These are phyloP conservation scores for Cordyceps cicadae DNA, from an alignment of 2,329 filamentous ascomycete species.

Conservation along the genomic window DNA sequence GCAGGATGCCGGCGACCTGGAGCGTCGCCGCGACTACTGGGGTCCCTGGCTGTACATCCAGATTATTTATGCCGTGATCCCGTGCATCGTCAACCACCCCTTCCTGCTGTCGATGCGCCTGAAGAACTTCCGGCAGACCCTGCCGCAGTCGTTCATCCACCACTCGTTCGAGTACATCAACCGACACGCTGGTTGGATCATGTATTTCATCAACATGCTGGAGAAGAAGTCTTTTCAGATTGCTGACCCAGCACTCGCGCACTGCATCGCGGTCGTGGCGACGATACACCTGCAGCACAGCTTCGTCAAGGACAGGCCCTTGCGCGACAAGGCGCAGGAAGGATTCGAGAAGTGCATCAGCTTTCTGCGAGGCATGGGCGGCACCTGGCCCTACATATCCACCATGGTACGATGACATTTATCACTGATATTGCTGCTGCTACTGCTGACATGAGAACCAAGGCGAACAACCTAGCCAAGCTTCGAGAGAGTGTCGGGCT, in stretches of 20 bases:
- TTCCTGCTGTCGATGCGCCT: conserved; percentile 44
- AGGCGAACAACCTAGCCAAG: conserved; percentile 22
- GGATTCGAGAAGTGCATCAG: conserved; percentile 22
- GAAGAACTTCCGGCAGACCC: conserved; percentile 41
- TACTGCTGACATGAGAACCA: not conserved
- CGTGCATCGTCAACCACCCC: conserved; percentile 46
- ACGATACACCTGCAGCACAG: conserved; percentile 47
- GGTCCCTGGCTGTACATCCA: conserved; percentile 44
- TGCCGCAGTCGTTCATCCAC: conserved; percentile 46
- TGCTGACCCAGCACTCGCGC: conserved; percentile 27
- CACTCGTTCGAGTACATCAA: conserved; percentile 44
- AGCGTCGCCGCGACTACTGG: conserved; percentile 41
- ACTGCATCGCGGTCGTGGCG: conserved; percentile 43
- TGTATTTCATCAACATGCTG: conserved; percentile 41
- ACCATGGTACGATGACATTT: conserved; percentile 17
- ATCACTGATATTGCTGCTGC: not conserved
- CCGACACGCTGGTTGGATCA: conserved; percentile 44
- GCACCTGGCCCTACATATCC: conserved; percentile 19
- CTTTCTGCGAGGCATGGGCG: conserved; percentile 19
- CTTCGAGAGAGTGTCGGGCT: conserved; percentile 25
- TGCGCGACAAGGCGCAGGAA: conserved; percentile 18
- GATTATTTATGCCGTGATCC: conserved; percentile 43
- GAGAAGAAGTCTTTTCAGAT: conserved; percentile 34
- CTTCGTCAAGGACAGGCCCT: conserved; percentile 28
- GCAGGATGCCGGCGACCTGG: conserved; percentile 31